Percentiles rank a stretch among this genome's conserved stretches.
Conservation (phyloP, 805 yeast genomes). For the Starmerella ratchasimensis region DNA sequence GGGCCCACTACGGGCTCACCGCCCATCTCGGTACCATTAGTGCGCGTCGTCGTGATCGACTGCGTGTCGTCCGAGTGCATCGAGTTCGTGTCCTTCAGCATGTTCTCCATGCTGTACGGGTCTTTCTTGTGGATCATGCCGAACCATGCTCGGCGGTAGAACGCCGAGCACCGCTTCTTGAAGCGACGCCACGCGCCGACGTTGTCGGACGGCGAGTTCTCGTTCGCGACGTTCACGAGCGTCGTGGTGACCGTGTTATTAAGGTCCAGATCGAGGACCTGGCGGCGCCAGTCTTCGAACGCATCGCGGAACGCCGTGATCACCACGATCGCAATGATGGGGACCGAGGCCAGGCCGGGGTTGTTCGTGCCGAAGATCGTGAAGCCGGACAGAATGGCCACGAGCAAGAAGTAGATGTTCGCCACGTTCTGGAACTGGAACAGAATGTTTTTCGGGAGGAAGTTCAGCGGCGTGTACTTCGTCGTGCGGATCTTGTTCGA, state of each 20-base stretch:
- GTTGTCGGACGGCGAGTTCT: conserved; percentile 41
- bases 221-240: conserved; percentile 40
- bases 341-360: conserved; percentile 68
- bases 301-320: conserved; percentile 68
- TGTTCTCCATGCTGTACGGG: conserved; percentile 19
- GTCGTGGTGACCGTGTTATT: conserved; percentile 52
- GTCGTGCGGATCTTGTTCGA: conserved; percentile 92
- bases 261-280: conserved; percentile 48
- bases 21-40: neutral
- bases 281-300: conserved; percentile 60
- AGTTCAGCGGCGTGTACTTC: conserved; percentile 81
- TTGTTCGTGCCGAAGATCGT: conserved; percentile 58
- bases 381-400: conserved; percentile 65
- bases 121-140: conserved; percentile 11
- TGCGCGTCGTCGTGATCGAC: neutral
- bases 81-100: conserved; percentile 24
- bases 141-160: conserved; percentile 11
- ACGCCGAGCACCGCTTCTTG: conserved; percentile 37
- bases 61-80: conserved; percentile 17
- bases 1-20: neutral
- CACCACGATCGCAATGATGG: conserved; percentile 62
- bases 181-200: conserved; percentile 54
- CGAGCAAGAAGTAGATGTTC: conserved; percentile 67
- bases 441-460: conserved; percentile 69
- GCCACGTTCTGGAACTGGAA: conserved; percentile 83